Evolutionary conservation across 1,139 yeast species (phyloP).

Genomic region (Suhomyces kunorum): DNA sequence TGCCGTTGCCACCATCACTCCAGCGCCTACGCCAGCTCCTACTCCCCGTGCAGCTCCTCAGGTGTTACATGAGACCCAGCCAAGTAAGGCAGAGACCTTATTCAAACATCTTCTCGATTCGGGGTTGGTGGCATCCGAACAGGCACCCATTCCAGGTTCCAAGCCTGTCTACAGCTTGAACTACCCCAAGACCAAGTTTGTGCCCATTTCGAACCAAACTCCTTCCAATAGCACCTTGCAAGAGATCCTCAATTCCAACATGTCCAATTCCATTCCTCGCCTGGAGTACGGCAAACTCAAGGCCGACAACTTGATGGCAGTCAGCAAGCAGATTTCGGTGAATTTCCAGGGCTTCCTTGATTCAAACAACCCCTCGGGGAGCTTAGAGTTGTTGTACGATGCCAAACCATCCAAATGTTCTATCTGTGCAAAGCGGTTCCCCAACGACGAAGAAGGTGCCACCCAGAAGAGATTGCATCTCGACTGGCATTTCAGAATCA

Average conservation of each 20-base stretch:
- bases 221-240: constrained; percentile 35
- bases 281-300: constrained; percentile 28
- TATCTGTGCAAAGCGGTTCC: constrained; percentile 86
- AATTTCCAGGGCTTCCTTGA: constrained; percentile 43
- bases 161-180: constrained; percentile 39
- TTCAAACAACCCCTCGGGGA: constrained; percentile 16
- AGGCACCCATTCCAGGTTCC: constrained; percentile 47
- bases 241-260: constrained; percentile 30
- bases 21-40: constrained; percentile 9
- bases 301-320: constrained; percentile 30
- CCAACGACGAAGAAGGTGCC: constrained; percentile 60
- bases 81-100: constrained; percentile 14
- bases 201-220: constrained; percentile 20
- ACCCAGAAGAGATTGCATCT: constrained; percentile 60
- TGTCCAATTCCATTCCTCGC: constrained; percentile 18
- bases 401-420: constrained; percentile 79
- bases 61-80: constrained; percentile 6
- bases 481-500: constrained; percentile 97
- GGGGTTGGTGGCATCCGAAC: constrained; percentile 44
- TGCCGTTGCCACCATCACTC: constrained; percentile 19
- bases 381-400: constrained; percentile 49
- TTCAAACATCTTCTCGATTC: constrained; percentile 38
- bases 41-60: constrained; percentile 14
- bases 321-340: constrained; percentile 19
- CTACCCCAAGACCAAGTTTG: constrained; percentile 38